Percentiles rank a stretch among this genome's conserved stretches.
phyloP scores from a whole-genome alignment of 1,284 basidiomycete genomes.

The Ceratobasidium sp. region DNA sequence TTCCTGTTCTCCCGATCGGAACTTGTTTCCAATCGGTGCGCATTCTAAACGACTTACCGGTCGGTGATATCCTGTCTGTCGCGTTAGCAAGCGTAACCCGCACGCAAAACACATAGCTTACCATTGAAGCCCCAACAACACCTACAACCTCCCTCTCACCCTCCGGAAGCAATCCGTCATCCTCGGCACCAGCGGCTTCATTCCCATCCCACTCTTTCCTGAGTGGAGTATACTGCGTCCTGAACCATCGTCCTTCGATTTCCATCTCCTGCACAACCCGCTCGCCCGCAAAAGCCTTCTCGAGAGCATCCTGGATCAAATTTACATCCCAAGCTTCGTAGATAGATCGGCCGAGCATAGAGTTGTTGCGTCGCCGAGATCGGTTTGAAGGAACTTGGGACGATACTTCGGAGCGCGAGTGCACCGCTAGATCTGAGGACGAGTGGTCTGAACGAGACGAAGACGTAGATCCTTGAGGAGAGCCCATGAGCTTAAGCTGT shows the following conservation, averaged over 20 bases:
- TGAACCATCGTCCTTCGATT: constrained; percentile 40
- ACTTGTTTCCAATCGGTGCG: background rate
- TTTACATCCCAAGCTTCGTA: constrained; percentile 38
- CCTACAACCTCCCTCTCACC: constrained; percentile 33
- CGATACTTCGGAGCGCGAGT: background rate
- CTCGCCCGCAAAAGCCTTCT: constrained; percentile 32
- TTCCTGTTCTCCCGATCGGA: background rate
- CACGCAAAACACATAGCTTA: background rate
- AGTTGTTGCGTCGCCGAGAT: constrained; percentile 15
- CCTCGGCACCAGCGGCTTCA: background rate
- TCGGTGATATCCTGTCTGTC: constrained; percentile 32
- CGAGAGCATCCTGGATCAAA: constrained; percentile 13
- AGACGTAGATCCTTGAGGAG: constrained; percentile 35
- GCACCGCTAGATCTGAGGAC: background rate
- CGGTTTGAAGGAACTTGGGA: background rate
- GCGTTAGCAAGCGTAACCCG: too few relatives aligned
- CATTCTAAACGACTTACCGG: constrained; percentile 15
- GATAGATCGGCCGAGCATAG: constrained; percentile 36
- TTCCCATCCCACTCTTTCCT: constrained; percentile 35
- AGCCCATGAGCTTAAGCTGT: constrained; percentile 24
- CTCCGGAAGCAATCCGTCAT: background rate
- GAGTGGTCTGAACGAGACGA: constrained; percentile 38
- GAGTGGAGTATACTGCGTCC: constrained; percentile 41
- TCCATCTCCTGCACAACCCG: constrained; percentile 39
- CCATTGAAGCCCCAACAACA: constrained; percentile 38